Conservation (phyloP, 2,329 filamentous ascomycete genomes). For the Colletotrichum somersetense region DNA sequence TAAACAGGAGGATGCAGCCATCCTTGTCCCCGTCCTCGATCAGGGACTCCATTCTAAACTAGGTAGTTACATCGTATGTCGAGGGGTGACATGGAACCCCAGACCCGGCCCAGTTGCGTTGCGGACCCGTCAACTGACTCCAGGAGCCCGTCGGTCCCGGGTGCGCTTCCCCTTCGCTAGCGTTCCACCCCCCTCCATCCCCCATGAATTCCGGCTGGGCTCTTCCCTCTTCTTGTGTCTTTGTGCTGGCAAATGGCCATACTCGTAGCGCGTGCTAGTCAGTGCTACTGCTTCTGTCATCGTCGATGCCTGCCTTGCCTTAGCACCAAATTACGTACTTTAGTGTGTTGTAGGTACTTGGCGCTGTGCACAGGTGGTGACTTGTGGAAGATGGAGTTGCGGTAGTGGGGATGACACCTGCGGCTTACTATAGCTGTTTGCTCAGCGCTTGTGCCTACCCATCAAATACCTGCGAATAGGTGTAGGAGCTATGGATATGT, state of each 20-base stretch:
- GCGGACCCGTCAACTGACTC: conserved; percentile 14
- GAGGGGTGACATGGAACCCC: conserved; percentile 15
- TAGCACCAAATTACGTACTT: too few species aligned
- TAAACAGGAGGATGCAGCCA: conserved; percentile 24
- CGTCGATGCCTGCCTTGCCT: not conserved
- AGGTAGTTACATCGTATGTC: not conserved
- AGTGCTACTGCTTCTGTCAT: not conserved
- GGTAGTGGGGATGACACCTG: conserved; percentile 2
- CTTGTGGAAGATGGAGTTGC: not conserved
- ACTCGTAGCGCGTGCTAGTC: conserved; percentile 1
- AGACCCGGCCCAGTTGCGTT: conserved; percentile 16
- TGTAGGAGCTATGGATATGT: too few species aligned
- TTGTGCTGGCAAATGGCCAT: not conserved
- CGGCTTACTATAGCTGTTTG: conserved; percentile 28
- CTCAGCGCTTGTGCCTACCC: not conserved
- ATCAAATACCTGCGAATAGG: too few species aligned
- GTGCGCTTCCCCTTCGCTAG: conserved; percentile 26
- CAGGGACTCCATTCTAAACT: conserved; percentile 13
- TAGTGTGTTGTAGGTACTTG: not conserved
- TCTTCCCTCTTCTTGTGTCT: conserved; percentile 9
- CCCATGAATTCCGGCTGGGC: not conserved
- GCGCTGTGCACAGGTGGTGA: not conserved
- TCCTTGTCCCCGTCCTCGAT: conserved; percentile 4
- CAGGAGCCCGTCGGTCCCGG: conserved; percentile 29
- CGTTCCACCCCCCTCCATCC: not conserved